Conservation (phyloP, 495 filamentous ascomycete genomes). For the Aspergillus funiculosus region DNA sequence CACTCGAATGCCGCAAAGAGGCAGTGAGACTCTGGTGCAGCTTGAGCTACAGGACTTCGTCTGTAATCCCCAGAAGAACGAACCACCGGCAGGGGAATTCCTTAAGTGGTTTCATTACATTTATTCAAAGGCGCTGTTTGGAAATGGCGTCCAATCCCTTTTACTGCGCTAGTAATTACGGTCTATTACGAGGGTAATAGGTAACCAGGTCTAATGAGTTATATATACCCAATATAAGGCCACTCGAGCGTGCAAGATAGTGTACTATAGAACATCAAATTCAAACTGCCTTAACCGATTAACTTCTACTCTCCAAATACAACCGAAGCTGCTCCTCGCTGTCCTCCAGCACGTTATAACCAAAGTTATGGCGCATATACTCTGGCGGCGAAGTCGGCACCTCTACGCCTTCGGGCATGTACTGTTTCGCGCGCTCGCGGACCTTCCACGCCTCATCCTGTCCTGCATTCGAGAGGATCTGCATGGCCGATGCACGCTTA, state of each 20-base stretch:
- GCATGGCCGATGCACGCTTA: slow-evolving; percentile 31
- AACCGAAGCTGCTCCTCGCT: background rate
- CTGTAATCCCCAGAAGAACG: slow-evolving; percentile 19
- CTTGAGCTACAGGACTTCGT: slow-evolving; percentile 17
- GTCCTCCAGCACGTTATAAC: slow-evolving; percentile 6
- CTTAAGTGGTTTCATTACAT: slow-evolving; percentile 16
- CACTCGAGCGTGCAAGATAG: too few species aligned
- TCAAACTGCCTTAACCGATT: too few species aligned
- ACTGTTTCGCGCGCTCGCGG: background rate
- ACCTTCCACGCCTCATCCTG: slow-evolving; percentile 5
- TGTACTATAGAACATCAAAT: too few species aligned
- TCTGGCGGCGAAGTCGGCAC: background rate
- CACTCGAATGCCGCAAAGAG: slow-evolving; percentile 1
- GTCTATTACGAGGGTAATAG: too few species aligned
- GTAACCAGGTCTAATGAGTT: too few species aligned
- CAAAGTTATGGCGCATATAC: slow-evolving; percentile 6
- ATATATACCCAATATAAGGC: too few species aligned
- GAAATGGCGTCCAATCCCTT: slow-evolving; percentile 15
- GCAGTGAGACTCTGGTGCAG: slow-evolving; percentile 4
- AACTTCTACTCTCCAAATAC: background rate
- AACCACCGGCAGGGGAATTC: slow-evolving; percentile 1
- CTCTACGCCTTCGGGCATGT: background rate
- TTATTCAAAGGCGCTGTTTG: slow-evolving; percentile 21
- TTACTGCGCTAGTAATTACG: too few species aligned
- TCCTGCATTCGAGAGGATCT: slow-evolving; percentile 23